These are phyloP conservation scores for Podaxis sp. DNA, from an alignment of 768 basidiomycete genomes.

Conservation along the genomic window DNA sequence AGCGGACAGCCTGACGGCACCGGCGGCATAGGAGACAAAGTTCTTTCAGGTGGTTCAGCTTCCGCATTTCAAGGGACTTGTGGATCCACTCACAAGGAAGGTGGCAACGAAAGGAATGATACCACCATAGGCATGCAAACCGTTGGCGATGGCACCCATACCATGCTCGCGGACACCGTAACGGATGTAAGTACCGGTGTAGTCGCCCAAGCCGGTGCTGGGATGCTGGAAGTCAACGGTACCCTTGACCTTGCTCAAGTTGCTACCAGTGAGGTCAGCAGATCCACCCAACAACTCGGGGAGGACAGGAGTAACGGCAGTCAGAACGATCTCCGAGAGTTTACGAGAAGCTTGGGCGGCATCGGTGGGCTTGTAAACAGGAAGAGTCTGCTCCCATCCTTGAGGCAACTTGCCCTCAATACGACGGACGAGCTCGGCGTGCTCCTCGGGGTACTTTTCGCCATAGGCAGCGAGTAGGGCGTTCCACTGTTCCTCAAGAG, in stretches of 20 bases:
- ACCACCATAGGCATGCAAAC: conserved; percentile 84
- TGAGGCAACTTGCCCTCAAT: conserved; percentile 79
- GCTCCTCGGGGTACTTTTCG: conserved; percentile 77
- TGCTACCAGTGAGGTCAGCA: conserved; percentile 89
- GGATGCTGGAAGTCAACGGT: conserved; percentile 92
- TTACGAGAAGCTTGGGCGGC: conserved; percentile 89
- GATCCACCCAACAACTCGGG: conserved; percentile 90
- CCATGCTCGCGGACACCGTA: conserved; percentile 98
- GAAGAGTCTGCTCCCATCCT: conserved; percentile 83
- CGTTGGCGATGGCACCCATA: conserved; percentile 96
- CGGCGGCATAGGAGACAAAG: conserved; percentile 91
- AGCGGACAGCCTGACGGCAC: conserved; percentile 88
- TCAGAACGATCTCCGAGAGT: conserved; percentile 85
- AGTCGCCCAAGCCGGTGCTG: conserved; percentile 76
- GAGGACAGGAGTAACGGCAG: conserved; percentile 64
- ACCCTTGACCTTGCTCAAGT: conserved; percentile 83
- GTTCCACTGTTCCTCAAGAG: conserved; percentile 73
- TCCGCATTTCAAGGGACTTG: not conserved
- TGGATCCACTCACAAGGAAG: conserved; percentile 60
- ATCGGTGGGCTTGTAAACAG: conserved; percentile 80
- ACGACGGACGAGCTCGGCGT: conserved; percentile 82
- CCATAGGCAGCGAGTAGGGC: conserved; percentile 62
- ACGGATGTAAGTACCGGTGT: conserved; percentile 87
- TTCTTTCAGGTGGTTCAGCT: conserved; percentile 43
- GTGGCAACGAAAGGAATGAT: conserved; percentile 90